phyloP scores from a whole-genome alignment of 2,329 filamentous ascomycete species.

The Alternaria dauci region DNA sequence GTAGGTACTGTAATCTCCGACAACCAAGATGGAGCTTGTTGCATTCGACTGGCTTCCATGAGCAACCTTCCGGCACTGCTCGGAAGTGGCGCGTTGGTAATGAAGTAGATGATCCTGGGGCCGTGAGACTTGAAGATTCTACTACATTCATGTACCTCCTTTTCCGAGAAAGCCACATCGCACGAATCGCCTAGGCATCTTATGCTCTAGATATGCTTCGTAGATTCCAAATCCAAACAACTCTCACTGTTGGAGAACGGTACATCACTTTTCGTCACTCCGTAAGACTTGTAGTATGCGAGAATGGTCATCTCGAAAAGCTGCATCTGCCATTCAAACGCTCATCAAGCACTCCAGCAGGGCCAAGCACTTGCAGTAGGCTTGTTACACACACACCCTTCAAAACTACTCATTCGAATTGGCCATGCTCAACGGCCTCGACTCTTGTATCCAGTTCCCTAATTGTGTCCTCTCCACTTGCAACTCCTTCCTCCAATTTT shows the following conservation, averaged over 20 bases:
- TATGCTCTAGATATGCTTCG: neutral
- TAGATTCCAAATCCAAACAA: neutral
- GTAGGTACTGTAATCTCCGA: neutral
- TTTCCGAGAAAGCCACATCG: neutral
- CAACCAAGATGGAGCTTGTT: neutral
- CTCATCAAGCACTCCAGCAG: neutral
- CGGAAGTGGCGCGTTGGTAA: neutral
- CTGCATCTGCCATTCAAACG: neutral
- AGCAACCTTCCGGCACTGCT: neutral
- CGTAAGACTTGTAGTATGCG: neutral
- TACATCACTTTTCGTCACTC: neutral
- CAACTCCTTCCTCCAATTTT: conserved; percentile 45
- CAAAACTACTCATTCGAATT: neutral
- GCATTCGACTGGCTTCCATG: neutral
- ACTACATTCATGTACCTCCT: neutral
- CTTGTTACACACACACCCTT: neutral
- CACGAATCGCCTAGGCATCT: neutral
- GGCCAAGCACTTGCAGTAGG: neutral
- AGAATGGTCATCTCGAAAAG: neutral
- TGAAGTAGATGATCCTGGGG: too few species aligned
- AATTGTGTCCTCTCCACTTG: conserved; percentile 16
- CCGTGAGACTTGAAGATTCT: too few species aligned
- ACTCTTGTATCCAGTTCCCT: conserved; percentile 27
- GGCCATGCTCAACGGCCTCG: conserved; percentile 33
- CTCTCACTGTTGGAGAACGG: neutral